These are phyloP conservation scores for Phoma sp. DNA, from an alignment of 2,329 filamentous ascomycete species.

Conservation along the genomic window DNA sequence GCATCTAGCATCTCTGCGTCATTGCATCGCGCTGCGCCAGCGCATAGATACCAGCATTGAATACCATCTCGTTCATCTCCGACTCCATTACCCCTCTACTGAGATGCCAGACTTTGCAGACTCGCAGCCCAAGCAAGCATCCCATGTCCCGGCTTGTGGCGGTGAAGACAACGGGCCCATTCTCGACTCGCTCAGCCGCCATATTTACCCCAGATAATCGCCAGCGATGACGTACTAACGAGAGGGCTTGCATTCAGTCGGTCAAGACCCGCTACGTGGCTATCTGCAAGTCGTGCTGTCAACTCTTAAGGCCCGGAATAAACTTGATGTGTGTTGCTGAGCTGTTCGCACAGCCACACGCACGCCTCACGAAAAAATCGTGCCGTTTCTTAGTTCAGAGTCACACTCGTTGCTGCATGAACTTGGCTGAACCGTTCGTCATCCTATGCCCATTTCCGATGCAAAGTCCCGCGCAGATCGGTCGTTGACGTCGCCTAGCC, in stretches of 20 bases:
- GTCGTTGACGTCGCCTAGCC: constrained; percentile 14
- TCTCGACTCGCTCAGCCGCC: constrained; percentile 26
- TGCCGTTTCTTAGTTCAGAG: constrained; percentile 10
- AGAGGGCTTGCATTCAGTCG: constrained; percentile 29
- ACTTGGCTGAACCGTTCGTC: constrained; percentile 29
- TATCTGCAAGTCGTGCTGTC: constrained; percentile 32
- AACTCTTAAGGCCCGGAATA: constrained; percentile 14
- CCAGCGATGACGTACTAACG: constrained; percentile 36
- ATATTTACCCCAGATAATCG: constrained; percentile 29
- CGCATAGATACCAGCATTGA: constrained; percentile 19
- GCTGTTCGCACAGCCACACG: constrained; percentile 33
- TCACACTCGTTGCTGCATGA: constrained; percentile 28
- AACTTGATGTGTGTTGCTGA: constrained; percentile 24
- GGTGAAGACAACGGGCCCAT: constrained; percentile 31
- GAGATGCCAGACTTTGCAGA: constrained; percentile 17
- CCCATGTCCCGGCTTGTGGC: constrained; percentile 30
- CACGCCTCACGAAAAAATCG: constrained; percentile 9
- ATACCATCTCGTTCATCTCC: constrained; percentile 25
- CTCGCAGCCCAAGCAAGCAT: constrained; percentile 23
- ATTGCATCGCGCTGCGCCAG: constrained; percentile 24
- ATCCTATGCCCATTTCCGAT: constrained; percentile 25
- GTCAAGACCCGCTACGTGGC: constrained; percentile 36
- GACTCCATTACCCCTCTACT: constrained; percentile 22
- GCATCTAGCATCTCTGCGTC: constrained; percentile 26
- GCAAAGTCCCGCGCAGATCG: constrained; percentile 22